Percentiles rank a stretch among this genome's conserved stretches.
phyloP scores from a whole-genome alignment of 495 filamentous ascomycete genomes.

The Glarea lozoyensis region DNA sequence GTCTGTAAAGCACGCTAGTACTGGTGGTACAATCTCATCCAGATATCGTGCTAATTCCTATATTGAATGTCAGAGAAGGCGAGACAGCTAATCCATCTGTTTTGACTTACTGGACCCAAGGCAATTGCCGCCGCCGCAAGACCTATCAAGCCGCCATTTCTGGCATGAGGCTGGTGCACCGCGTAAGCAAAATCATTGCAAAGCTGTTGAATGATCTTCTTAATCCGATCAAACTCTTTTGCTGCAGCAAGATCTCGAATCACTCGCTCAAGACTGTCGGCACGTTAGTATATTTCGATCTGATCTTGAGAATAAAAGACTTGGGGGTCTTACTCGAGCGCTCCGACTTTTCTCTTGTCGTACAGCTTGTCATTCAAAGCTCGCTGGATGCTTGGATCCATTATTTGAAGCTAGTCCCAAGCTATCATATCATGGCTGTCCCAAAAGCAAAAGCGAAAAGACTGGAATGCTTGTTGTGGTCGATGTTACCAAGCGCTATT shows the following conservation, averaged over 20 bases:
- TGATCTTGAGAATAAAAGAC: conserved; percentile 1
- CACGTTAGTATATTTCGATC: conserved; percentile 10
- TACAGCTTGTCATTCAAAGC: conserved; percentile 97
- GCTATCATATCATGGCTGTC: not conserved
- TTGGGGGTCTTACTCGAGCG: conserved; percentile 70
- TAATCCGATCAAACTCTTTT: conserved; percentile 68
- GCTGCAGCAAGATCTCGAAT: conserved; percentile 76
- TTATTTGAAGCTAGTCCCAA: conserved; percentile 31
- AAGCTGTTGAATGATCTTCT: conserved; percentile 85
- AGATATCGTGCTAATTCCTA: conserved; percentile 86
- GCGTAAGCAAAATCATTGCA: conserved; percentile 98
- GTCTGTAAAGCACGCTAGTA: conserved; percentile 96
- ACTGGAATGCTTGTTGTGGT: not conserved
- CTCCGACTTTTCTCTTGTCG: conserved; percentile 92
- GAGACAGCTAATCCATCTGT: not conserved
- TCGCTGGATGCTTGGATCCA: conserved; percentile 86
- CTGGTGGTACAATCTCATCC: conserved; percentile 87
- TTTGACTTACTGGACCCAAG: conserved; percentile 67
- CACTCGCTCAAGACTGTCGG: conserved; percentile 69
- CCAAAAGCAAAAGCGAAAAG: not conserved
- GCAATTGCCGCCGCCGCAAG: conserved; percentile 95
- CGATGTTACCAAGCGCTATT: not conserved
- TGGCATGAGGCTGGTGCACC: conserved; percentile 92
- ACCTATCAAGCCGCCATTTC: conserved; percentile 95
- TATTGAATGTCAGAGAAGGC: not conserved